Conservation (phyloP, 2,329 filamentous ascomycete genomes). For the Zasmidium cellare region DNA sequence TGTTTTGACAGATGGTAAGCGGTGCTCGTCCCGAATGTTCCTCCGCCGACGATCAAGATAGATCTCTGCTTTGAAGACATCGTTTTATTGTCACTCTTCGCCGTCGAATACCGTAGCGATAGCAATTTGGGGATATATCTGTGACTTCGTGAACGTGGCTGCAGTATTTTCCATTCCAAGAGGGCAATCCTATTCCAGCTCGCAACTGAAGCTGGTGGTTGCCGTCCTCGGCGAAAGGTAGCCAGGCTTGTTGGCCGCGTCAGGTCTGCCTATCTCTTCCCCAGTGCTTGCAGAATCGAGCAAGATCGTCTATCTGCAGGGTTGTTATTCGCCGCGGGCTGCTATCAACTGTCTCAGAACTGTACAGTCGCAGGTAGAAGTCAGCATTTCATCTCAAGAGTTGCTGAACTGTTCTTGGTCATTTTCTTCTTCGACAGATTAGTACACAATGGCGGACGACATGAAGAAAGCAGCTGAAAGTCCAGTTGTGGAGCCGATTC, state of each 20-base stretch:
- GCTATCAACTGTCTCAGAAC: background rate
- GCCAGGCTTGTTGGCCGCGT: background rate
- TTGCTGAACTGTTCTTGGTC: background rate
- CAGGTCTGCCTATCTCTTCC: background rate
- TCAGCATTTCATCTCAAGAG: too few species aligned
- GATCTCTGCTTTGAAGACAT: background rate
- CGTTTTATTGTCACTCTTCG: background rate
- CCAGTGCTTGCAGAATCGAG: background rate
- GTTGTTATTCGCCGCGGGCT: background rate
- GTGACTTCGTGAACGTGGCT: too few species aligned
- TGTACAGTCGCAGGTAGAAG: too few species aligned
- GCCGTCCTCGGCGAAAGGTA: background rate
- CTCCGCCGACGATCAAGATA: constrained; percentile 18
- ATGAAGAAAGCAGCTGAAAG: constrained; percentile 2
- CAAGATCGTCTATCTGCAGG: background rate
- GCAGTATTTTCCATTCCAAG: too few species aligned
- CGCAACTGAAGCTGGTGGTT: too few species aligned
- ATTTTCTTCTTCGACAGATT: background rate
- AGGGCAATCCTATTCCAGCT: too few species aligned
- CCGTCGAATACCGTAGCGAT: too few species aligned
- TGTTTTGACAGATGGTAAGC: constrained; percentile 29
- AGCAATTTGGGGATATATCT: too few species aligned
- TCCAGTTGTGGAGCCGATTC: constrained; percentile 2
- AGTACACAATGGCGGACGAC: constrained; percentile 1
- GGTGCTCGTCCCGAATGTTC: constrained; percentile 22